A percentile compares a stretch with the other conserved stretches of the same genome.
These are phyloP conservation scores for Celoporthe dispersa DNA, from an alignment of 2,329 filamentous ascomycete species.

Conservation along the genomic window DNA sequence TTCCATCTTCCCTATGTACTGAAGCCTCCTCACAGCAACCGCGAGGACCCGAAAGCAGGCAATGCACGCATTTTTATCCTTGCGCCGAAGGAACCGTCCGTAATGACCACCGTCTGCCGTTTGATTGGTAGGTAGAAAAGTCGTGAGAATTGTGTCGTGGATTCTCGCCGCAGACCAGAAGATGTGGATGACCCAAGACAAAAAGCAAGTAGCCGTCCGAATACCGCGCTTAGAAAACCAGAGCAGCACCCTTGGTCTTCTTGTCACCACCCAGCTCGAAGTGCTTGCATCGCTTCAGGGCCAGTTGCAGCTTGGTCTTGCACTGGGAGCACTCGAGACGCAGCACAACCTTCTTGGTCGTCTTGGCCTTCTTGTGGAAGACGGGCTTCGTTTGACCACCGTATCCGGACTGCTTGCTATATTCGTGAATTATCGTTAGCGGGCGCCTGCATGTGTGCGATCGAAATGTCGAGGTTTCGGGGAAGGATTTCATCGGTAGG, in stretches of 20 bases:
- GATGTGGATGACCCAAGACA: constrained; percentile 28
- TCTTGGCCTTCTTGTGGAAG: constrained; percentile 99
- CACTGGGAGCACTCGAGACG: constrained; percentile 96
- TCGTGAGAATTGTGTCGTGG: constrained; percentile 29
- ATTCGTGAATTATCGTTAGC: constrained; percentile 17
- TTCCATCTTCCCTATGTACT: constrained; percentile 30
- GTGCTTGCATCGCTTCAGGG: constrained; percentile 99
- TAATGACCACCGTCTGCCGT: constrained; percentile 31
- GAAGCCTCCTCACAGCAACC: constrained; percentile 28
- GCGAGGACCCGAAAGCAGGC: constrained; percentile 31
- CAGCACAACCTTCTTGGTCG: constrained; percentile 99
- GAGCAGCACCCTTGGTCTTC: constrained; percentile 99
- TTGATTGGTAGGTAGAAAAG: constrained; percentile 24
- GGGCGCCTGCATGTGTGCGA: not conserved
- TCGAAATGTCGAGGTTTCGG: not conserved
- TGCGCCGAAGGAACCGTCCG: constrained; percentile 31
- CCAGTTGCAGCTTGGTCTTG: constrained; percentile 98
- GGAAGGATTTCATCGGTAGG: not conserved
- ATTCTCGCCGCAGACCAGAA: constrained; percentile 30
- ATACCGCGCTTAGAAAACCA: constrained; percentile 85
- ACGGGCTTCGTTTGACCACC: constrained; percentile 99
- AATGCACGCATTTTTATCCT: constrained; percentile 30
- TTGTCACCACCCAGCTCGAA: constrained; percentile 99
- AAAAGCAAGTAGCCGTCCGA: constrained; percentile 17
- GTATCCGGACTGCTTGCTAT: constrained; percentile 68